These are phyloP conservation scores for Niebla homalea DNA, from an alignment of 495 filamentous ascomycete species.

Conservation along the genomic window DNA sequence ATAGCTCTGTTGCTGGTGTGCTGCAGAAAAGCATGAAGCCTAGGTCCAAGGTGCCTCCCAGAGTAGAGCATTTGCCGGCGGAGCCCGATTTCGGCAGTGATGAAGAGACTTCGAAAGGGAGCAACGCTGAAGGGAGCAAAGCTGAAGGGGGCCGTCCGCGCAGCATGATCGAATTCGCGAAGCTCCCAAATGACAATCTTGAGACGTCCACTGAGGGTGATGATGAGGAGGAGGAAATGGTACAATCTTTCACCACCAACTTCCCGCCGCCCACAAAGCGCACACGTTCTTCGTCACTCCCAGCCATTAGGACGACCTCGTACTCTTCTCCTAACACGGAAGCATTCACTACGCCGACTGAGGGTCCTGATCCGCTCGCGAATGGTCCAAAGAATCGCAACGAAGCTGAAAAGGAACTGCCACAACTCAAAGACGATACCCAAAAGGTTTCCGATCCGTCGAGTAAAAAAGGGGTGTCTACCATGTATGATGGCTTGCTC, in stretches of 20 bases:
- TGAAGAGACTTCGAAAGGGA: neutral
- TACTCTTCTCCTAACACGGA: slow-evolving; percentile 11
- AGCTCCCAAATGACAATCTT: neutral
- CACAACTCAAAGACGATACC: slow-evolving; percentile 6
- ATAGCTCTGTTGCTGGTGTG: slow-evolving; percentile 6
- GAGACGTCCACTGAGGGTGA: neutral
- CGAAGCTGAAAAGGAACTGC: slow-evolving; percentile 3
- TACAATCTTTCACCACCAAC: neutral
- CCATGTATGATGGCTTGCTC: slow-evolving; percentile 13
- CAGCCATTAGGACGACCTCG: slow-evolving; percentile 1
- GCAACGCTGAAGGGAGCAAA: neutral
- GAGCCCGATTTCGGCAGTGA: slow-evolving; percentile 39
- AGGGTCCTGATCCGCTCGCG: slow-evolving; percentile 6
- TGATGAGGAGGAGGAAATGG: neutral
- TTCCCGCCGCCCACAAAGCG: neutral
- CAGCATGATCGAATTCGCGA: slow-evolving; percentile 10
- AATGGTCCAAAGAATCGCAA: neutral
- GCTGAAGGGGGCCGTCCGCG: slow-evolving; percentile 1
- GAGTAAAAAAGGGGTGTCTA: slow-evolving; percentile 6
- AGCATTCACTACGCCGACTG: slow-evolving; percentile 11
- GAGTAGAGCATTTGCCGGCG: slow-evolving; percentile 65
- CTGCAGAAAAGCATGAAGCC: slow-evolving; percentile 32
- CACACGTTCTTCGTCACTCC: slow-evolving; percentile 11
- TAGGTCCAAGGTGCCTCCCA: slow-evolving; percentile 48
- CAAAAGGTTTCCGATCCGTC: neutral